Conservation (phyloP, 352 stramenopile species). For the Globisporangium orthogonon region DNA sequence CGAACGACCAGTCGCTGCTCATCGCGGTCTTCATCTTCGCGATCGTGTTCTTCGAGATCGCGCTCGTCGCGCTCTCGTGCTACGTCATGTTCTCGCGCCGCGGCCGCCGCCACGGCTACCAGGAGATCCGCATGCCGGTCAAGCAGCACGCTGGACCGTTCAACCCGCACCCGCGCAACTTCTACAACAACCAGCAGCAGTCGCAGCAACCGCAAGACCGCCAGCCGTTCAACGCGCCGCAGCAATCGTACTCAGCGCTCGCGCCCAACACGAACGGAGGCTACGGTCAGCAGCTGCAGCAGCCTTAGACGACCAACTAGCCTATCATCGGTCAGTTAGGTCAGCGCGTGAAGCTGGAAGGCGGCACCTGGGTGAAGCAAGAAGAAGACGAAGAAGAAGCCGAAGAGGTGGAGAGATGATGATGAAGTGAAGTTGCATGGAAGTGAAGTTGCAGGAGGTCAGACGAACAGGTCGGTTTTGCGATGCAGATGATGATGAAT, state of each 20-base stretch:
- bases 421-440: neutral
- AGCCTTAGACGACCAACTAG: neutral
- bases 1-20: constrained; percentile 73
- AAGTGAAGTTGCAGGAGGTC: neutral
- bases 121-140: constrained; percentile 84
- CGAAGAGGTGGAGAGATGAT: neutral
- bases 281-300: constrained; percentile 5
- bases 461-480: neutral
- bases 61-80: constrained; percentile 70
- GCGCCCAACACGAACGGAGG: constrained; percentile 1
- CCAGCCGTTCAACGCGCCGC: constrained; percentile 35
- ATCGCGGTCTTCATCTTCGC: constrained; percentile 75
- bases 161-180: constrained; percentile 79
- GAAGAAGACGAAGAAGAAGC: too few species aligned
- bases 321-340: constrained; percentile 7
- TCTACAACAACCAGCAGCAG: constrained; percentile 27
- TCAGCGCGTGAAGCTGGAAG: too few species aligned
- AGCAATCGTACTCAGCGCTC: constrained; percentile 17
- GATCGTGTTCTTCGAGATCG: constrained; percentile 77
- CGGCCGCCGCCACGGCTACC: constrained; percentile 59
- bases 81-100: constrained; percentile 80
- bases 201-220: constrained; percentile 9
- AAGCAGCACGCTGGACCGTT: constrained; percentile 57
- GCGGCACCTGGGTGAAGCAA: too few species aligned
- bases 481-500: neutral